Evolutionary conservation across 352 stramenopile species (phyloP).

Genomic region (Phytophthora pluvialis): DNA sequence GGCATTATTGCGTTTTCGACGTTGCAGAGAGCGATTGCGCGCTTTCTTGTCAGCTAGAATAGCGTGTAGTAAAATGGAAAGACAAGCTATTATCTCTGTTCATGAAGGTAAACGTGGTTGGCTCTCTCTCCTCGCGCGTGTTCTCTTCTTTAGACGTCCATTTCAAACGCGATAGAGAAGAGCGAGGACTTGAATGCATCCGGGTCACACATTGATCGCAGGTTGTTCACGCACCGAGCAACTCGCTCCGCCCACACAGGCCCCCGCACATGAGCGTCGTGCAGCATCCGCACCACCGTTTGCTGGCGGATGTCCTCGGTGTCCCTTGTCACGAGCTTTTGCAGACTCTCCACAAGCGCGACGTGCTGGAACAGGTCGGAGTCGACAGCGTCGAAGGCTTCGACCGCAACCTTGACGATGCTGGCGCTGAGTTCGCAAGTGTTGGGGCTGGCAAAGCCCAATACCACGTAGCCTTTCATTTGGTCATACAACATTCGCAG

Average conservation of each 20-base stretch:
- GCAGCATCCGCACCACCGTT: conserved; percentile 58
- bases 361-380: conserved; percentile 46
- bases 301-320: conserved; percentile 72
- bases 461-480: conserved; percentile 56
- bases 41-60: conserved; percentile 39
- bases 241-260: conserved; percentile 34
- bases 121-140: conserved; percentile 13
- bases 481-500: conserved; percentile 60
- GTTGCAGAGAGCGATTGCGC: conserved; percentile 34
- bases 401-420: conserved; percentile 40
- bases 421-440: conserved; percentile 44
- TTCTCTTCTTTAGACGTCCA: conserved; percentile 21
- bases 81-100: conserved; percentile 38
- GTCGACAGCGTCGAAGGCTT: conserved; percentile 14
- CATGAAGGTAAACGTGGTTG: conserved; percentile 23
- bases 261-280: conserved; percentile 41
- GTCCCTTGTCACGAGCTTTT: conserved; percentile 53
- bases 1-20: conserved; percentile 34
- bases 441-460: conserved; percentile 46
- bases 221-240: conserved; percentile 37
- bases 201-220: conserved; percentile 44
- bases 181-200: conserved; percentile 57
- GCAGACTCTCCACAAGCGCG: conserved; percentile 43
- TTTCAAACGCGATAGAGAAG: conserved; percentile 61
- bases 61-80: conserved; percentile 44